Conservation (phyloP, 2,329 filamentous ascomycete genomes). For the Apiospora marii region DNA sequence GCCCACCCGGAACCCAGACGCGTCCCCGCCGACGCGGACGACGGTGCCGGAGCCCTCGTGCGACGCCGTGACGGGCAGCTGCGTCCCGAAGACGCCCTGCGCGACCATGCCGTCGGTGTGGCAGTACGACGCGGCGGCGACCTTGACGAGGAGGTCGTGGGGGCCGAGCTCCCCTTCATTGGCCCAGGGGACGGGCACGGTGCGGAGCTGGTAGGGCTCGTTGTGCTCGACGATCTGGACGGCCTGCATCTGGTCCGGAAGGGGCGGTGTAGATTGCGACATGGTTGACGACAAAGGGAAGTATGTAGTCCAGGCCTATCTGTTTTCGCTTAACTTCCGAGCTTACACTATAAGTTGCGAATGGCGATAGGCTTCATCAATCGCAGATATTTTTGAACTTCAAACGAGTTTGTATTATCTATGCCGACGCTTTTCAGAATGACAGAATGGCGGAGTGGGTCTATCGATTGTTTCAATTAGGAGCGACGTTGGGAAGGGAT, state of each 20-base stretch:
- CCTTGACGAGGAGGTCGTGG: slow-evolving; percentile 65
- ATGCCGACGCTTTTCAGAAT: no score
- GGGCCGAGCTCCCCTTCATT: slow-evolving; percentile 45
- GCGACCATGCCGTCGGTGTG: slow-evolving; percentile 68
- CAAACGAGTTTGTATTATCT: no score
- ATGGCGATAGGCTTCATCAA: no score
- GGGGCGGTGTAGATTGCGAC: slow-evolving; percentile 15
- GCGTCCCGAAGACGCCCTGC: slow-evolving; percentile 54
- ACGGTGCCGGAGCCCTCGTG: slow-evolving; percentile 66
- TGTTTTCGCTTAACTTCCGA: neutral
- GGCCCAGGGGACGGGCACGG: slow-evolving; percentile 53
- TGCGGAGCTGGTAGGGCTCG: slow-evolving; percentile 61
- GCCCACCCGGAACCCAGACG: slow-evolving; percentile 52
- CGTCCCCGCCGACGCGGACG: slow-evolving; percentile 55
- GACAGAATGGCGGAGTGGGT: no score
- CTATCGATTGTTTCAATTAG: no score
- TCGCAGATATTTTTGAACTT: no score
- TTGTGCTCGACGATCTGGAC: slow-evolving; percentile 52
- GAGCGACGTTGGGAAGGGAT: no score
- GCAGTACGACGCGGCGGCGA: slow-evolving; percentile 67
- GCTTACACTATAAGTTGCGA: no score
- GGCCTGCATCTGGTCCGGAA: slow-evolving; percentile 42
- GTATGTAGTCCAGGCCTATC: neutral
- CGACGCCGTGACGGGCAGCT: slow-evolving; percentile 60
- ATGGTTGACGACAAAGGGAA: neutral